Evolutionary conservation across 1,139 yeast species (phyloP).

Genomic region (Kurtzmaniella quercitrusa): DNA sequence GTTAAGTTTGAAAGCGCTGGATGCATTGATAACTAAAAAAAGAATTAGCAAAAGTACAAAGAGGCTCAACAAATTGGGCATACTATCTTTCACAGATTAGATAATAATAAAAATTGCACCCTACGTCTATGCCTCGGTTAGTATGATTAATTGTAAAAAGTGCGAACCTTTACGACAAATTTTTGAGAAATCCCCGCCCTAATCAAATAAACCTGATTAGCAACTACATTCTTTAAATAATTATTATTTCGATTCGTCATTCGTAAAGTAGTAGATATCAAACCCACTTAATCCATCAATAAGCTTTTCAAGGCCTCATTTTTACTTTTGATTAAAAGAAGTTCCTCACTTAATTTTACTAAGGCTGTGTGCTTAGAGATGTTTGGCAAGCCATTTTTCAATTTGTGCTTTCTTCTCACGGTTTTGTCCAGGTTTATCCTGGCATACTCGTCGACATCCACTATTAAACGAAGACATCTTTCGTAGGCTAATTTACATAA

Average conservation of each 20-base stretch:
- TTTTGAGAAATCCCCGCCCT: no score
- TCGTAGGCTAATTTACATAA: conserved; percentile 65
- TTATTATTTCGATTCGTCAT: neutral
- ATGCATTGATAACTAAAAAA: neutral
- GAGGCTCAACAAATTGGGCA: neutral
- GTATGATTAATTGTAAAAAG: no score
- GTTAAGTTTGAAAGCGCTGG: conserved; percentile 4
- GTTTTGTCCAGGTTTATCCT: conserved; percentile 25
- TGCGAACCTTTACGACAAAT: no score
- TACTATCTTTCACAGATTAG: neutral
- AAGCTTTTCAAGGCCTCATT: conserved; percentile 31
- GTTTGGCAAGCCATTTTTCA: conserved; percentile 47
- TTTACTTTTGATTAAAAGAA: conserved; percentile 29
- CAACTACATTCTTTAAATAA: neutral
- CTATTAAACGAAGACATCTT: conserved; percentile 39
- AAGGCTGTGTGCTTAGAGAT: conserved; percentile 46
- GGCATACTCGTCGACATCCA: conserved; percentile 40
- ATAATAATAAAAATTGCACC: neutral
- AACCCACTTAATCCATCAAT: conserved; percentile 7
- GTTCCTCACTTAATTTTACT: conserved; percentile 40
- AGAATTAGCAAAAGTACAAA: no score
- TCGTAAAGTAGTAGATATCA: neutral
- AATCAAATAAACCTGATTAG: neutral
- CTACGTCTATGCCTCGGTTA: no score
- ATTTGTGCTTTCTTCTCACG: conserved; percentile 39